Evolutionary conservation across 1,284 basidiomycete species (phyloP).

Genomic region (Xanthoconium separans): DNA sequence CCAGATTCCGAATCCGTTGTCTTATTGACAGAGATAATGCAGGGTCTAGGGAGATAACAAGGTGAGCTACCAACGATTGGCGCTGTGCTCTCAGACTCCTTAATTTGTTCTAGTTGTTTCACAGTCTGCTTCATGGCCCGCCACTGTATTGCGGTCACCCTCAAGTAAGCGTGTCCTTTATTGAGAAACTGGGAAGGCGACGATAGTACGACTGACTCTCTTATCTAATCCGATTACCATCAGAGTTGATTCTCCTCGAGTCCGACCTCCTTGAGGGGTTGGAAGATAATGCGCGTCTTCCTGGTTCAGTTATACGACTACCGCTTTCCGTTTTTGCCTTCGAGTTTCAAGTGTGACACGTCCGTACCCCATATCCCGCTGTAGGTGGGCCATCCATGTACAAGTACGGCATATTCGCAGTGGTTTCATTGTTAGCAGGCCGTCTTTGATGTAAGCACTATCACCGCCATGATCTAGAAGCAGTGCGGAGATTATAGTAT

Average conservation of each 20-base stretch:
- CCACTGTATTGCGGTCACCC: background rate
- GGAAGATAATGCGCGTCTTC: background rate
- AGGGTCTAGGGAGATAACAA: constrained; percentile 19
- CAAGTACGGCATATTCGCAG: background rate
- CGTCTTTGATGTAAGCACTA: background rate
- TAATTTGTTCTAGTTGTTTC: background rate
- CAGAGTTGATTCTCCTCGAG: background rate
- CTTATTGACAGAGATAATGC: constrained; percentile 20
- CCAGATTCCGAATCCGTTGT: constrained; percentile 10
- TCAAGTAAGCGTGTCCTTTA: background rate
- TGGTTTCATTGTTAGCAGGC: background rate
- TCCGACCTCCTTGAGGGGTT: background rate
- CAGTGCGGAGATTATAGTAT: background rate
- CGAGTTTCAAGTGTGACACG: background rate
- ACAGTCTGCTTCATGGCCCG: background rate
- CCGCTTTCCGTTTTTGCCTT: background rate
- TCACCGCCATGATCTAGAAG: background rate
- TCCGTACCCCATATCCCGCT: background rate
- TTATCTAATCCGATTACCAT: background rate
- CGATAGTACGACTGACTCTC: background rate
- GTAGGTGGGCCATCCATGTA: background rate
- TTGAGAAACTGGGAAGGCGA: background rate
- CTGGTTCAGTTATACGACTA: background rate
- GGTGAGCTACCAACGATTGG: background rate
- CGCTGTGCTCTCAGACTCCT: background rate